Evolutionary conservation across 805 yeast species (phyloP), one percentile per base, ranked within the genome.

Genomic region (Lipomyces chichibuensis): DNA sequence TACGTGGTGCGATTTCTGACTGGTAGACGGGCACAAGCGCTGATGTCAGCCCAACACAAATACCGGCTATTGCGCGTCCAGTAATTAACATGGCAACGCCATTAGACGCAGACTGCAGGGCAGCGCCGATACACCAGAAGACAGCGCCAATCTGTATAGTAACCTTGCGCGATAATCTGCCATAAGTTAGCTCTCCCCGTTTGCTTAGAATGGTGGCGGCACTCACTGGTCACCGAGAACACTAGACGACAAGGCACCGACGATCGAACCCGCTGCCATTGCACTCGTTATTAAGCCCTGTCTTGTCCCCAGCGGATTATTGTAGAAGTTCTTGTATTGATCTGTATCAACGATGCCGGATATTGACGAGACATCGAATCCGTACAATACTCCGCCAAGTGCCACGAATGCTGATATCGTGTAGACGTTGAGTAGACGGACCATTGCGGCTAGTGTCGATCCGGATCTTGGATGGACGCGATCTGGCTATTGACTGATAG

Each of bases 41-140:
- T 3, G 90, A 84, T 66, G 88, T 87, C 63, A 87, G 79, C 69
- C 91, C 92, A 66, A 88, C 82, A 73, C 88, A 90, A 57, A 86
- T 70, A 69, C 91, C 92, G 59, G 89, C 78, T 69, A 88, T 83
- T 29, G 86, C 74, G 70, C 90, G 82, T 29, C 90, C 90, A 66
- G 80, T 75, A 73, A 84, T 84, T 65, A 82, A 76, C 75, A 81
- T 84, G 32, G 79, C 81, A 32, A 77, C 74, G 71, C 81, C 77
- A 64, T 75, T 81, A 17, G 86, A 71, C 17, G 86, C 78, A 67
- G 81, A 77, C 73, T 85, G 87, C 52, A 87, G 74, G 13, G 80
- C 54, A 14, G 89, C 80, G 2, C 90, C 87, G 27, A 80, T 49
- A 11, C 53, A 49, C 72, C 72, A 69, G 13, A 69, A 32, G 11